Base-by-base conservation (phyloP, 257 asterid genomes). In the Cynanchum wilfordii region DNA sequence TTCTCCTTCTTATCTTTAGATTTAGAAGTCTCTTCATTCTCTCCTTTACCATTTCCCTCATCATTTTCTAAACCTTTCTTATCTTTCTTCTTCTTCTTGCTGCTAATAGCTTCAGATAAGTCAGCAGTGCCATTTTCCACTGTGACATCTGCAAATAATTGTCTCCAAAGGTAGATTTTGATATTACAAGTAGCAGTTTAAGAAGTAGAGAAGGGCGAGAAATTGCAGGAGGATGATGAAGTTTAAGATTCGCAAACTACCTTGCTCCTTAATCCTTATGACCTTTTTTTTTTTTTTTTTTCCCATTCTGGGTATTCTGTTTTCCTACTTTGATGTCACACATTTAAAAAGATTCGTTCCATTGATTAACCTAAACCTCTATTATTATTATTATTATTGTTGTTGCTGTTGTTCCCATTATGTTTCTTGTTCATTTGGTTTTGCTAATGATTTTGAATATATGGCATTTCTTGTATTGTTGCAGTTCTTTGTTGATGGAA, bases 211-310 rank as follows among this genome's bases (percentile, higher is more conserved):
- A 47, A 3, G 25, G 47, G 11, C 12, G 27, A 7, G 57, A 30
- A 42, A 24, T 57, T 6, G 40, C 40, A 27, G 17, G 22, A 62
- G 38, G 24, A 59, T 33, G 8, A 45, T 4, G 42, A 4, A 58
- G 57, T 75, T 45, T 7, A 19, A 33, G 8, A 56, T 68, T 60
- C 13, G 33, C 16, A 27, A 57, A 7, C 30, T 77, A 89, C 97
- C 95, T 79, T 71, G 82, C 79, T 79, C 81, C 75, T 56, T 77
- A 73, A n/a, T n/a, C n/a, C n/a, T n/a, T n/a, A n/a, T n/a, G n/a
- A n/a, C n/a, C n/a, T n/a, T n/a, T n/a, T n/a, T n/a, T n/a, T n/a
- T n/a, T n/a, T n/a, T n/a, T n/a, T n/a, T n/a, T n/a, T n/a, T n/a
- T n/a, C n/a, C n/a, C n/a, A n/a, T n/a, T n/a, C n/a, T n/a, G n/a